phyloP scores from a whole-genome alignment of 331 rosid species.

The Prunus yedoensis region DNA sequence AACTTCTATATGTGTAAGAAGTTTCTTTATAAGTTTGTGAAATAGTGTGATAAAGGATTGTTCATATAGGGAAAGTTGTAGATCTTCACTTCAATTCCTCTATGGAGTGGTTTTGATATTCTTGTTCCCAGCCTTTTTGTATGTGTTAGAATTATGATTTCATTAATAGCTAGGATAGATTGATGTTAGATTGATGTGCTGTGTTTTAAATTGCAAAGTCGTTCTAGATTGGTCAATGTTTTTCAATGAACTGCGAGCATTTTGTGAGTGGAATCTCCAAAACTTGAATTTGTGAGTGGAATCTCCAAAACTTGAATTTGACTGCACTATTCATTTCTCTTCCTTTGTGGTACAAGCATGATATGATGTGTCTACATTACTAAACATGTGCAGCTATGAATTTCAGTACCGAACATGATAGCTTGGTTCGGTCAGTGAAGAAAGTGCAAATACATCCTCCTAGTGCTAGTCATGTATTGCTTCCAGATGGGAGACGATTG shows the following conservation, averaged over 20 bases:
- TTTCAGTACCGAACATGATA: constrained; percentile 45
- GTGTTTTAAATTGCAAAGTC: background rate
- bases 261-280: no score
- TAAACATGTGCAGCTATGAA: constrained; percentile 57
- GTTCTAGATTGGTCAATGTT: background rate
- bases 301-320: background rate
- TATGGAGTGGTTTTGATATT: background rate
- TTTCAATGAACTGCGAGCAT: background rate
- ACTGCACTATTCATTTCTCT: background rate
- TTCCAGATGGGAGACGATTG: constrained; percentile 91
- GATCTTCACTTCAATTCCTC: background rate
- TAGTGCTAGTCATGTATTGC: constrained; percentile 68
- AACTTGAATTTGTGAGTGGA: background rate
- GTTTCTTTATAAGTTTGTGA: background rate
- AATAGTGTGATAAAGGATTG: background rate
- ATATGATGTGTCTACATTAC: constrained; percentile 12
- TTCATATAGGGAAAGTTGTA: background rate
- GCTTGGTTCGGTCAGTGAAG: constrained; percentile 38
- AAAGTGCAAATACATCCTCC: constrained; percentile 71
- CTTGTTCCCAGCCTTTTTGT: background rate
- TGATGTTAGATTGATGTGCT: background rate
- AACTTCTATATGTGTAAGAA: no score
- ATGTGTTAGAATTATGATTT: background rate
- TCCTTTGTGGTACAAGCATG: constrained; percentile 13
- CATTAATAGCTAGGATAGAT: background rate